A percentile compares a stretch with the other conserved stretches of the same genome.
Evolutionary conservation across 1,139 yeast genomes (phyloP).

Genomic region (Saccharomyces hybrid): DNA sequence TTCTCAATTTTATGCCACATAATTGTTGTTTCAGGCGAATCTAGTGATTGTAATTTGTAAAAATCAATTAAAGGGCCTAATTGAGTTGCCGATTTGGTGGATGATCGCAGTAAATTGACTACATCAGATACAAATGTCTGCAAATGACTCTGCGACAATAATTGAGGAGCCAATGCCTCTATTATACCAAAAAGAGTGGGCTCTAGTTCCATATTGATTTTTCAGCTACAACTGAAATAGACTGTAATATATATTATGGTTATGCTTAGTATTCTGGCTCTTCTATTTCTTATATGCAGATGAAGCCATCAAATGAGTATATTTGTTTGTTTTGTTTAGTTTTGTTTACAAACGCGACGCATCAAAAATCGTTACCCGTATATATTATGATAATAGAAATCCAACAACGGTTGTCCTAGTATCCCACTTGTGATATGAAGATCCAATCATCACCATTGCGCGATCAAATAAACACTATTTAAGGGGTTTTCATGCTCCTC

Average conservation of each 20-base stretch:
- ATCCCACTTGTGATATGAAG: neutral
- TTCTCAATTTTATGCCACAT: constrained; percentile 20
- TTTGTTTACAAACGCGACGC: constrained; percentile 4
- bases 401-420: neutral
- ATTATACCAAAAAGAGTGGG: constrained; percentile 11
- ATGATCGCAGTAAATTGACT: constrained; percentile 10
- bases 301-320: neutral
- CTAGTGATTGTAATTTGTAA: constrained; percentile 14
- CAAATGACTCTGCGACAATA: constrained; percentile 10
- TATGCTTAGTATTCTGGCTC: neutral
- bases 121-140: constrained; percentile 11
- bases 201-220: constrained; percentile 13
- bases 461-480: neutral
- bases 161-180: constrained; percentile 13
- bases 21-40: constrained; percentile 8
- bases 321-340: constrained; percentile 1
- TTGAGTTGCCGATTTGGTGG: constrained; percentile 8
- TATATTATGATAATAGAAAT: neutral
- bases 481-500: neutral
- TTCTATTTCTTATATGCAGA: neutral
- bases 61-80: constrained; percentile 10
- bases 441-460: neutral
- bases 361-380: neutral
- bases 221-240: neutral
- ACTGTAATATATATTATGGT: neutral